Evolutionary conservation across 164 flowering plant genomes (phyloP), one percentile per base, ranked within the genome.

Genomic region (Macadamia integrifolia): DNA sequence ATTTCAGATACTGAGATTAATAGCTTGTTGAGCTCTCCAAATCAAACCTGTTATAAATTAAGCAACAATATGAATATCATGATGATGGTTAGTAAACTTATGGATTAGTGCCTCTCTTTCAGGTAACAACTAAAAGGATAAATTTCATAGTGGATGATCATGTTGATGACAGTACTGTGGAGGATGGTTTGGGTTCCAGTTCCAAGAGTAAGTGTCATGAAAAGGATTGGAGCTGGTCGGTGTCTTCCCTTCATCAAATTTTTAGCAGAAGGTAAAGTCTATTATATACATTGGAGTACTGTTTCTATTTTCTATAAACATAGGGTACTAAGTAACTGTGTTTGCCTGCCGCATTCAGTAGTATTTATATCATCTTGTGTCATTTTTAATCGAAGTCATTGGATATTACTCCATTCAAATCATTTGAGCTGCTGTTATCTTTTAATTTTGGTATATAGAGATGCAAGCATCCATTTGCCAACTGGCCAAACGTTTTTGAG

Each of bases 181-280:
- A 72, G 59, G 87, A 80, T 79, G 81, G 73, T 35, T 62, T 66
- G 56, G 84, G 81, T 44, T 56, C 75, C 55, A 75, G 64, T 61
- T 61, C 79, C 55, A 75, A 77, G 66, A 66, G 61, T n/a, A 79
- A 67, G 58, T 76, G 80, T 66, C 79, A 82, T 66, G 90, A 85
- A 70, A 90, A 86, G 80, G 88, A 86, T 72, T 80, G 79, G 29
- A 85, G 90, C 81, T 95, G 99, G 99, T 74, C 78, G 81, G 83
- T 91, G 73, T 81, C 93, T 55, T 86, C 96, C 13, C 90, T 95
- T 75, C 99, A 91, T 83, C 98, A 90, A 75, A 86, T 95, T 57
- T 89, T 81, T 75, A 95, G 97, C 78, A 82, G 98, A 79, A 89
- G 99, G 99, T 95, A 58, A 23, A 75, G 68, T 35, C 43, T 55